Conservation (phyloP, 164 flowering plant species). For the Buxus sempervirens region DNA sequence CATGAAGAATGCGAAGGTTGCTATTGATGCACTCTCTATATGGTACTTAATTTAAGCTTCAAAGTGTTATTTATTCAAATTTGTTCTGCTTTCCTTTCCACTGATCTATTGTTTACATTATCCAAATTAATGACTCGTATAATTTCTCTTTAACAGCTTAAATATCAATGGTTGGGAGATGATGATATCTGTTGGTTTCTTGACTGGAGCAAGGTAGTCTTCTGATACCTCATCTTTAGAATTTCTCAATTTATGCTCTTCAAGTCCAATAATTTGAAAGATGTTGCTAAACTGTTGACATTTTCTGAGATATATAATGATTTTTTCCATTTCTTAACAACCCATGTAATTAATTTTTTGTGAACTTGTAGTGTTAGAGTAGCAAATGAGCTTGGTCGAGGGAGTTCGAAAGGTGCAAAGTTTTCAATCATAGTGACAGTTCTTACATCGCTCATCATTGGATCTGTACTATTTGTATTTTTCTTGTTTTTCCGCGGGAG, state of each 20-base stretch:
- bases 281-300: too few relatives aligned
- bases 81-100: neutral
- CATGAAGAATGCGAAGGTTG: conserved; percentile 44
- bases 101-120: neutral
- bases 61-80: neutral
- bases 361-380: conserved; percentile 35
- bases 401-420: conserved; percentile 41
- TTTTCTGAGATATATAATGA: too few relatives aligned
- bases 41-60: conserved; percentile 33
- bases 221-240: neutral
- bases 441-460: conserved; percentile 23
- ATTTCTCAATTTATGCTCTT: too few relatives aligned
- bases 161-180: conserved; percentile 63
- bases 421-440: conserved; percentile 28
- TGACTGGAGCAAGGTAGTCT: conserved; percentile 38
- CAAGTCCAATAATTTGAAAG: too few relatives aligned
- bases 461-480: conserved; percentile 20
- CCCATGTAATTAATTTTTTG: too few relatives aligned
- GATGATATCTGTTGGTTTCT: conserved; percentile 59
- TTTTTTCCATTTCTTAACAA: too few relatives aligned
- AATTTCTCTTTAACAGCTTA: conserved; percentile 30
- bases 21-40: conserved; percentile 57
- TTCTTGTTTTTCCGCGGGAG: conserved; percentile 25
- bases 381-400: conserved; percentile 53
- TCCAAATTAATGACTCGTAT: neutral